These are phyloP conservation scores for Pseudevernia furfuracea DNA, from an alignment of 495 filamentous ascomycete species.

Conservation along the genomic window DNA sequence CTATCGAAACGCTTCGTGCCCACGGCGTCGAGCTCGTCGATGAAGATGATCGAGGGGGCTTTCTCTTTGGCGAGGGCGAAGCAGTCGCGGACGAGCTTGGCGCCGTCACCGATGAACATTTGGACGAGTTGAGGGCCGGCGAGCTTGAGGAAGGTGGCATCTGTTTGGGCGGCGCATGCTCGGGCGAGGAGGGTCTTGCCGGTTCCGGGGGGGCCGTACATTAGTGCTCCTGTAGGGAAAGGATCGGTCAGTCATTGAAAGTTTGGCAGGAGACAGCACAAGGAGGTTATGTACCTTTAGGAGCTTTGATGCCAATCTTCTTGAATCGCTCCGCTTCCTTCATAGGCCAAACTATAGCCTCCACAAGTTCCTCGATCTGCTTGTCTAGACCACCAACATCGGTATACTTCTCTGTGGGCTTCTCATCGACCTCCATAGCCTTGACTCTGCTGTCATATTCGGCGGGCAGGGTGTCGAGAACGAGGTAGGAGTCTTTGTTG, in stretches of 20 bases:
- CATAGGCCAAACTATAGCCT: constrained; percentile 99
- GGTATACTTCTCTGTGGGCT: constrained; percentile 97
- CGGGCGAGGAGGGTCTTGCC: constrained; percentile 96
- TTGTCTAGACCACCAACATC: constrained; percentile 98
- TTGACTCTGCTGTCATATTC: constrained; percentile 99
- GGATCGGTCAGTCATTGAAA: constrained; percentile 20
- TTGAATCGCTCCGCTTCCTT: constrained; percentile 98
- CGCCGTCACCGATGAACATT: constrained; percentile 99
- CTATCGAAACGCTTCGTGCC: constrained; percentile 99
- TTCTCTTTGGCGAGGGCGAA: constrained; percentile 85
- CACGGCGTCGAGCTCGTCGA: constrained; percentile 94
- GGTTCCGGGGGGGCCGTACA: constrained; percentile 96
- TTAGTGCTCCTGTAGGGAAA: constrained; percentile 64
- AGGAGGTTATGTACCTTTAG: constrained; percentile 64
- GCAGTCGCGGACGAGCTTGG: constrained; percentile 90
- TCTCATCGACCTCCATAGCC: constrained; percentile 99
- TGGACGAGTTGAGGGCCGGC: constrained; percentile 98
- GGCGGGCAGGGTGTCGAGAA: constrained; percentile 94
- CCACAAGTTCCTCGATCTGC: constrained; percentile 99
- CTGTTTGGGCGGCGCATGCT: constrained; percentile 95
- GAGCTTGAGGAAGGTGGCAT: constrained; percentile 98
- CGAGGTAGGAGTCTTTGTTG: constrained; percentile 99
- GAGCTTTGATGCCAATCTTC: constrained; percentile 99
- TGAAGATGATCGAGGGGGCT: constrained; percentile 97
- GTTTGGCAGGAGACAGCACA: neutral